These are phyloP conservation scores for Pseudogymnoascus sp. DNA, from an alignment of 2,329 filamentous ascomycete genomes.

Conservation along the genomic window DNA sequence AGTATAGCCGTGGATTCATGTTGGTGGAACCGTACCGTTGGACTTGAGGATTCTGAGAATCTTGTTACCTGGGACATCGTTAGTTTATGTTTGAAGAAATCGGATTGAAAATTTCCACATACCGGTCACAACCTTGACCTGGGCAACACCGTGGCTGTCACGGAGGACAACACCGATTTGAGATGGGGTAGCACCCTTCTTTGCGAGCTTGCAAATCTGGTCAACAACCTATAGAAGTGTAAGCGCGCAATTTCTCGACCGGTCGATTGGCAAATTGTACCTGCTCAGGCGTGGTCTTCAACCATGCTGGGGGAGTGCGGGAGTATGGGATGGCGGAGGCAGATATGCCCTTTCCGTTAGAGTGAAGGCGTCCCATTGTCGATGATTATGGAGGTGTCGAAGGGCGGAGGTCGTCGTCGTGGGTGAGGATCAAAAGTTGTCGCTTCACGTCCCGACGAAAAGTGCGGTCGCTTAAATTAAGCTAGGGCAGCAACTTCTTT, in stretches of 20 bases:
- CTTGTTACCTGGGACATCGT: conserved; percentile 75
- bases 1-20: conserved; percentile 17
- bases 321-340: conserved; percentile 95
- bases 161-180: conserved; percentile 98
- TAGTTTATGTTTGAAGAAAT: conserved; percentile 27
- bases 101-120: conserved; percentile 36
- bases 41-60: conserved; percentile 98
- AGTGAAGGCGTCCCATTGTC: conserved; percentile 94
- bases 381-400: conserved; percentile 26
- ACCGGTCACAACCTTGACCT: conserved; percentile 97
- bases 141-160: conserved; percentile 95
- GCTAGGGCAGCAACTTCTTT: conserved; percentile 8
- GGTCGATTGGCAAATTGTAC: not conserved
- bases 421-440: conserved; percentile 19
- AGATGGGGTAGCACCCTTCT: conserved; percentile 96
- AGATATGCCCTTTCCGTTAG: conserved; percentile 98
- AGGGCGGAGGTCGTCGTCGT: conserved; percentile 21
- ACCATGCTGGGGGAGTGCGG: conserved; percentile 83
- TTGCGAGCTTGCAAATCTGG: conserved; percentile 98
- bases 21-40: conserved; percentile 65
- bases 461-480: conserved; percentile 10
- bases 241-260: not conserved
- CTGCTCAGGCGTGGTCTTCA: conserved; percentile 98
- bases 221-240: conserved; percentile 60
- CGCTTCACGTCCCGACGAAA: conserved; percentile 11